Conservation (phyloP, 2,329 filamentous ascomycete species). For the Aspergillus cejpii region DNA sequence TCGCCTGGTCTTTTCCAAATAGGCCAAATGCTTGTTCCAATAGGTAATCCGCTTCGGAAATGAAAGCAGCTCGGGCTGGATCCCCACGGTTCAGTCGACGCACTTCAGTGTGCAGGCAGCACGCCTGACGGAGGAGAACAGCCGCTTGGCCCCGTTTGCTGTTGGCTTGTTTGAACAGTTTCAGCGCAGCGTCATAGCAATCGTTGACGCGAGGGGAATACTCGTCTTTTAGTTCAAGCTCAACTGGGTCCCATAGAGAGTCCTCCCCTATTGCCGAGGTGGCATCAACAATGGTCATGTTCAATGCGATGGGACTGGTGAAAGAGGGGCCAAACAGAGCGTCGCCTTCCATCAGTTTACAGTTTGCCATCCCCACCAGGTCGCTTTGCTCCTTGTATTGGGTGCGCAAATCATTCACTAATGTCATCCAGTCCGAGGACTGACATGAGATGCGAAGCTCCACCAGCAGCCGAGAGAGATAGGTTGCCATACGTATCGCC, state of each 20-base stretch:
- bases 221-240: conserved; percentile 9
- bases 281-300: conserved; percentile 13
- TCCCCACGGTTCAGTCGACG: conserved; percentile 3
- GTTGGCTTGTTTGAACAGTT: conserved; percentile 9
- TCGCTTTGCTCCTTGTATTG: conserved; percentile 12
- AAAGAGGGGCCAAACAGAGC: conserved; percentile 16
- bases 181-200: conserved; percentile 13
- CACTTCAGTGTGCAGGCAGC: conserved; percentile 15
- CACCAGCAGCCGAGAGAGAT: conserved; percentile 13
- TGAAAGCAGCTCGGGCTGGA: neutral
- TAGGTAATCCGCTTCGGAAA: conserved; percentile 1
- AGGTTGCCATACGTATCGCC: conserved; percentile 3
- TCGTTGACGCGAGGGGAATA: conserved; percentile 7
- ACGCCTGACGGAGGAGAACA: conserved; percentile 18
- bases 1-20: conserved; percentile 18
- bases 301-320: conserved; percentile 18
- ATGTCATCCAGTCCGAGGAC: conserved; percentile 4
- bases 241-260: conserved; percentile 14
- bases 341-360: conserved; percentile 20
- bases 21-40: conserved; percentile 8
- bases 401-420: conserved; percentile 9
- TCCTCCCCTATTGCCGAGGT: conserved; percentile 6
- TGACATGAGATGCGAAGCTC: conserved; percentile 14
- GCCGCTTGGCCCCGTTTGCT: conserved; percentile 19
- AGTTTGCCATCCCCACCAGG: conserved; percentile 16